Conservation (phyloP, 768 basidiomycete genomes). For the Suillus fuscotomentosus region DNA sequence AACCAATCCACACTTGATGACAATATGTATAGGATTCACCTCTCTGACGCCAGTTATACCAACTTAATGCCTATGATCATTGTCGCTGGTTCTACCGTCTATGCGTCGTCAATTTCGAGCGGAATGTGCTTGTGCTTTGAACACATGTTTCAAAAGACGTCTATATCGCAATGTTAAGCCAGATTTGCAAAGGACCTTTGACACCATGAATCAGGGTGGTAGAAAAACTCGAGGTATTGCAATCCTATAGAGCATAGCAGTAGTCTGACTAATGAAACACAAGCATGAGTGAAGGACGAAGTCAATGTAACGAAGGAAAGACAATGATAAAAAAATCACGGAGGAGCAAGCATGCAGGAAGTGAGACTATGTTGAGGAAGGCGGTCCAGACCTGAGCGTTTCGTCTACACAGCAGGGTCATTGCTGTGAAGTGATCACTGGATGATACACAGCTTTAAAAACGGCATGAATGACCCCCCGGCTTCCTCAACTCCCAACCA, state of each 20-base stretch:
- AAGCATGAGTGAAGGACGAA: neutral
- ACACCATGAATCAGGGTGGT: neutral
- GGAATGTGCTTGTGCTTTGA: neutral
- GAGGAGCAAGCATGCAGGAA: no score
- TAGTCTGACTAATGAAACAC: neutral
- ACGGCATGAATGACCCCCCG: neutral
- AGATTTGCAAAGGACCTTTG: neutral
- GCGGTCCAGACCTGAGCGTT: neutral
- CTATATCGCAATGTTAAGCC: neutral
- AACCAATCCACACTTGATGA: no score
- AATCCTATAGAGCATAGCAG: neutral
- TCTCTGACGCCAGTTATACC: neutral
- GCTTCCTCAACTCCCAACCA: neutral
- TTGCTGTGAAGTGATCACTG: neutral
- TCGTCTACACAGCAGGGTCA: neutral
- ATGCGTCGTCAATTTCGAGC: neutral
- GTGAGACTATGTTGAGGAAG: no score
- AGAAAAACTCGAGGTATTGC: neutral
- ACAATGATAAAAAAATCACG: no score
- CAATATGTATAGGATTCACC: no score
- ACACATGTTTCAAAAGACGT: neutral
- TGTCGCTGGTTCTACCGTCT: neutral
- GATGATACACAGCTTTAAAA: neutral
- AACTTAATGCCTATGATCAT: neutral
- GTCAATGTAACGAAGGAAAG: neutral